Base-by-base conservation (phyloP, 2,329 filamentous ascomycete species). In the Drechslerella coelobrocha region DNA sequence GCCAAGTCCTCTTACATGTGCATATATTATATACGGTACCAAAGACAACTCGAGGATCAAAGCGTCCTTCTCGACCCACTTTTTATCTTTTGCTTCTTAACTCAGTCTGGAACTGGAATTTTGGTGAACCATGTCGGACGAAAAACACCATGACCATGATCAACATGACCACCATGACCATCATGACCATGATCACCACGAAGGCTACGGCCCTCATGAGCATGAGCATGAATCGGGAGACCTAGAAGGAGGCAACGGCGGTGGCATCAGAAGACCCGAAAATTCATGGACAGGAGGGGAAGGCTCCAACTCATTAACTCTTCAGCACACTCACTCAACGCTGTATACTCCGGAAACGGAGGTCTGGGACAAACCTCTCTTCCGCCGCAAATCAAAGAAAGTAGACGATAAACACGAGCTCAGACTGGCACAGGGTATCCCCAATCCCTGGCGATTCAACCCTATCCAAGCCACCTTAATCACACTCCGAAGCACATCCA, bases 391-490 rank as follows among this genome's bases (percentile, higher is more conserved):
- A 17, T 39, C 50, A 4, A 39, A 53, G 27, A 23, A 21, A 23
- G 27, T 29, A 39, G 17, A 23, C 27, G 31, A 53, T 7, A 45
- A 45, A 45, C 50, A 53, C 23, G 27, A 5, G 27, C 8, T 12
- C 17, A 31, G 17, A 17, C 50, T 53, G 9, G 26, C 50, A 14
- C 17, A 53, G 29, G 50, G 50, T 23, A 26, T 31, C 14, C 53
- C 53, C 2, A 6, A 6, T 8, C 37, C 17, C 10, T 29, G 37
- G 41, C 53, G 66, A n/a, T 65, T 72, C 19, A 52, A 72, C n/a
- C 66, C 66, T 2, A 19, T 59, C 21, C 59, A 62, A 17, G 31
- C 61, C 8, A 23, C 60, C n/a, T 27, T n/a, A 12, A 72, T 72
- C 19, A 72, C 61, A 1, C 45, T 43, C 21, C 53, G 17, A 43